Base-by-base conservation (phyloP, 1,284 basidiomycete species). In the Leccinum ponderosum region DNA sequence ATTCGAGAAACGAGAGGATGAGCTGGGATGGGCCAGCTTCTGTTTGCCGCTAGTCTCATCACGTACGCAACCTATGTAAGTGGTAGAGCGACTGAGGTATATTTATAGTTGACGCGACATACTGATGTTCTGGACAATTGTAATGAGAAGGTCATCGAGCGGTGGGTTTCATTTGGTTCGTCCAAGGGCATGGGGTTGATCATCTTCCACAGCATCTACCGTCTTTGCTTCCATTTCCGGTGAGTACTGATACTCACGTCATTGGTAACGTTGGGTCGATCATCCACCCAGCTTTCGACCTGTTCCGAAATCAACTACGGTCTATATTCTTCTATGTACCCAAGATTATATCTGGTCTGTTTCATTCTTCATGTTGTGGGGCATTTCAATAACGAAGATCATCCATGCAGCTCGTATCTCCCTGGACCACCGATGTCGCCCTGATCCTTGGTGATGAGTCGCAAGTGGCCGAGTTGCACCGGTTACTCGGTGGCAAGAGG, bases 221-320 rank as follows among this genome's bases (percentile, higher is more conserved):
- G 22, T 44, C n/a, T 55, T 55, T 31, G 54, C 54, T 27, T 44
- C 54, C 27, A 55, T 55, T 29, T 44, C 54, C 3, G 54, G 54
- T 55, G 27, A 29, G 37, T 29, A 44, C 3, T 6, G 11, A 27
- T 14, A 29, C 12, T 27, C 9, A 2, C 6, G 4, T 20, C 29
- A 12, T 4, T 20, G 6, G 9, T 29, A 12, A 31, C 37, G 25
- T 20, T 17, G 9, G 11, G n/a, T 29, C 12, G 6, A 55, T 29
- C 9, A 39, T 17, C 27, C 8, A 12, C 27, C 37, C 11, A 42
- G 54, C 54, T 29, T 55, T 55, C 25, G 54, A 55, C 11, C 25
- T 55, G 9, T 44, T 55, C 27, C 54, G 54, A 9, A 15, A 29
- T 20, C 54, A 55, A 6, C 27, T 55, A 14, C 39, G 54, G n/a